Evolutionary conservation across 257 asterid species (phyloP), one percentile per base, ranked within the genome.

Genomic region (Primulina tabacum): DNA sequence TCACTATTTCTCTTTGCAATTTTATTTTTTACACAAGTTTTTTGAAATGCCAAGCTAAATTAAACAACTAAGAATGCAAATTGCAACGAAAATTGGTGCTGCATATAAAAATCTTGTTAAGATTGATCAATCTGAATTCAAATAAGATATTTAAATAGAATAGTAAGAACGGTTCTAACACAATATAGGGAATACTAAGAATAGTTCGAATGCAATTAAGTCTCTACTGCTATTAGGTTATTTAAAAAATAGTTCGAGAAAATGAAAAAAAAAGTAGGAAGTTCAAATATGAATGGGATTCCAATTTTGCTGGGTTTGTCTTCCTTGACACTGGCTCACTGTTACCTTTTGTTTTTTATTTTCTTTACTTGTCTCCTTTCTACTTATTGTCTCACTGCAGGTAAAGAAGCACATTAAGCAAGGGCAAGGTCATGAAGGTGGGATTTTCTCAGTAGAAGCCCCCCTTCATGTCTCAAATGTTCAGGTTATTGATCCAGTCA

Each of bases 391-490:
- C 28, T 71, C 53, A 29, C 61, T 74, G 65, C 88, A 92, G 98
- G 97, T 92, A 71, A 94, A 91, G 85, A 94, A 94, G 75, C 97
- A 90, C 84, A 87, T 93, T 71, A 93, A 90, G 83, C 99, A 90
- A 78, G 96, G 97, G 34, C 97, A 93, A 81, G 99, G 99, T 2
- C 95, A 93, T 60, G 97, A 87, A 81, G 99, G 99, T 47, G 99
- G 99, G 67, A 89, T 93, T 80, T 93, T 93, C 73, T 71, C 97
- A 2, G 92, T 93, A 1, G 99, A 93, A 85, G 97, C 99, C 62
- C 97, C 99, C 28, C 88, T 93, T 62, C 99, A 93, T 47, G 96
- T 84, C 72, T 90, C 97, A 6, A 93, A 93, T 79, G 92, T 93
- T 75, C 96, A 90, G 81, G 89, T 87, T 63, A 5, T 93, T n/a